Evolutionary conservation across 768 basidiomycete genomes (phyloP).

Genomic region (Tylopilus sp.): DNA sequence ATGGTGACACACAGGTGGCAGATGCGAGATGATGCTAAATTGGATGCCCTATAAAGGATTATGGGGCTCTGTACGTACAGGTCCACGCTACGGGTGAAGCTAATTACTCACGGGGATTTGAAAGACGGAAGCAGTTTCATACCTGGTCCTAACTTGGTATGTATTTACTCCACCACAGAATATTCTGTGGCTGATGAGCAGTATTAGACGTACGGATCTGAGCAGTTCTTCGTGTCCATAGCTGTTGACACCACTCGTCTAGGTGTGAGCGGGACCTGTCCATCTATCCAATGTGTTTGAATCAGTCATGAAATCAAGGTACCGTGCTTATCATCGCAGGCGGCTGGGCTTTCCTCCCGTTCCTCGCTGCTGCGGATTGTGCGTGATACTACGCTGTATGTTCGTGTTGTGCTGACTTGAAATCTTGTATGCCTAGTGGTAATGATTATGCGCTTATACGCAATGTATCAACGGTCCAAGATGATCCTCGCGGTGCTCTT

Average conservation of each 20-base stretch:
- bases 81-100: too few relatives aligned
- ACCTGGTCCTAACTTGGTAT: not conserved
- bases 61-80: too few relatives aligned
- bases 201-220: not conserved
- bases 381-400: not conserved
- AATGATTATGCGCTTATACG: not conserved
- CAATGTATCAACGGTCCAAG: constrained; percentile 1
- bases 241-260: not conserved
- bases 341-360: not conserved
- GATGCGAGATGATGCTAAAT: too few relatives aligned
- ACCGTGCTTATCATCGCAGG: not conserved
- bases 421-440: not conserved
- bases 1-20: too few relatives aligned
- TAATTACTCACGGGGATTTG: too few relatives aligned
- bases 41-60: too few relatives aligned
- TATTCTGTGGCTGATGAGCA: not conserved
- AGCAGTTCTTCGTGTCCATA: not conserved
- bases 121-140: not conserved
- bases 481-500: not conserved
- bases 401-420: not conserved
- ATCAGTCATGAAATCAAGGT: not conserved
- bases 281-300: not conserved
- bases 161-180: not conserved
- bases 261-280: not conserved
- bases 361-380: constrained; percentile 1